Evolutionary conservation across 2,329 filamentous ascomycete species (phyloP).

Genomic region (Penicillium griseofulvum): DNA sequence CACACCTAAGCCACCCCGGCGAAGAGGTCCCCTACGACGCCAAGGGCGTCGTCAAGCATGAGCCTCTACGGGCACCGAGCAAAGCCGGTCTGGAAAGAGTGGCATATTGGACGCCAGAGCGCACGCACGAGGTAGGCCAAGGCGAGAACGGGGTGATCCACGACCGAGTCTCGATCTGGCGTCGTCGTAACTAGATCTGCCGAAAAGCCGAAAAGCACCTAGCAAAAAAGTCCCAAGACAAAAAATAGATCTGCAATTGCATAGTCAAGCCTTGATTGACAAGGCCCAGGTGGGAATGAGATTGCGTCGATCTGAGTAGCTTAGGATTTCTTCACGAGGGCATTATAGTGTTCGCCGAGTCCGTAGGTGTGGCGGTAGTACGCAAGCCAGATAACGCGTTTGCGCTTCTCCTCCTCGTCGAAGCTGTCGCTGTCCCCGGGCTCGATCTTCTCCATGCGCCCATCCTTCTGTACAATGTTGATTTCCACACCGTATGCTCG

Average conservation of each 20-base stretch:
- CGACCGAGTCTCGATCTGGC: conserved; percentile 47
- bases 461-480: conserved; percentile 78
- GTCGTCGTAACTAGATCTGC: conserved; percentile 30
- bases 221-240: background rate
- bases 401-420: conserved; percentile 45
- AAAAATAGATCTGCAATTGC: background rate
- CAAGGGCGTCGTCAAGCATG: conserved; percentile 50
- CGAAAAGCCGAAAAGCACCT: background rate
- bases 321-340: conserved; percentile 56
- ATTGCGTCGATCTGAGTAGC: background rate
- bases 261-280: background rate
- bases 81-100: conserved; percentile 45
- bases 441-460: conserved; percentile 72
- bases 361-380: conserved; percentile 95
- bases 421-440: conserved; percentile 45
- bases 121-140: conserved; percentile 57
- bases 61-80: conserved; percentile 47
- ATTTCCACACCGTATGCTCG: conserved; percentile 77
- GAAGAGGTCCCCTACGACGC: conserved; percentile 62
- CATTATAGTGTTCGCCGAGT: conserved; percentile 96
- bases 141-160: conserved; percentile 40
- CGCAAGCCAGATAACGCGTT: conserved; percentile 76
- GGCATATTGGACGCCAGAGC: conserved; percentile 55
- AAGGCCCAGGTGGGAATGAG: background rate
- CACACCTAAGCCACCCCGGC: conserved; percentile 68